Base-by-base conservation (phyloP, 2,329 filamentous ascomycete genomes). In the Paramyrothecium roridum region DNA sequence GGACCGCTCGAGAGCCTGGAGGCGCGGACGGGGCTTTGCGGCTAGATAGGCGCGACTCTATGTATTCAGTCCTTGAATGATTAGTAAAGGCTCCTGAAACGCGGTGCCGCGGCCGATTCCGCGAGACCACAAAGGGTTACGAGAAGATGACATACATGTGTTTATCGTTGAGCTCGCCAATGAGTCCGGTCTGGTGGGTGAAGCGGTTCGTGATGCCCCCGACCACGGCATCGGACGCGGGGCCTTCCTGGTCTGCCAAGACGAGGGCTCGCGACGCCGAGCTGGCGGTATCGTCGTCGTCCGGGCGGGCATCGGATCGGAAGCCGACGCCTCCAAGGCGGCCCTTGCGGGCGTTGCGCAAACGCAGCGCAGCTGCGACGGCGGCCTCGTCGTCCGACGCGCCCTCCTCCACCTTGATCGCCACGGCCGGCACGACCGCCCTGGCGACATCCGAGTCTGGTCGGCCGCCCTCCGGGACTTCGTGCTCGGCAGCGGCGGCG, bases 11-110 rank as follows among this genome's bases (percentile, higher is more conserved):
- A 34, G 37, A 21, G 40, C 40, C 33, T 49, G 59, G 53, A 17
- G 55, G 48, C 52, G 54, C 60, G 54, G 53, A 60, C 49, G 54
- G 65, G 49, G 67, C 69, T 59, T 70, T 66, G 67, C 81, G 78
- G 68, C 82, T 88, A 81, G 88, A 86, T 72, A 92, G 76, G 73
- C 88, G 85, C 63, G 88, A 87, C 79, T 92, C 89, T 91, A 93
- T 86, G 75, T 90, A 93, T 76, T 87, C 85, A 80, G 85, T 88
- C 88, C 89, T 92, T 85, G 77, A 80, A 81, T 78, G 76, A 84
- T 92, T 84, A 92, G 89, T 59, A 48, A 43, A 53, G 54, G 57
- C 53, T 54, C 48, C 23, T 50, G 17, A 26, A 17, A 26, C 23
- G 51, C 21, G 48, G 59, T 54, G 54, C 46, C 45, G 48, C 37